Percentiles rank a stretch among this genome's conserved stretches.
Evolutionary conservation across 192 early-diverging fungal species (phyloP).

Genomic region (Chytriomyces sp.): DNA sequence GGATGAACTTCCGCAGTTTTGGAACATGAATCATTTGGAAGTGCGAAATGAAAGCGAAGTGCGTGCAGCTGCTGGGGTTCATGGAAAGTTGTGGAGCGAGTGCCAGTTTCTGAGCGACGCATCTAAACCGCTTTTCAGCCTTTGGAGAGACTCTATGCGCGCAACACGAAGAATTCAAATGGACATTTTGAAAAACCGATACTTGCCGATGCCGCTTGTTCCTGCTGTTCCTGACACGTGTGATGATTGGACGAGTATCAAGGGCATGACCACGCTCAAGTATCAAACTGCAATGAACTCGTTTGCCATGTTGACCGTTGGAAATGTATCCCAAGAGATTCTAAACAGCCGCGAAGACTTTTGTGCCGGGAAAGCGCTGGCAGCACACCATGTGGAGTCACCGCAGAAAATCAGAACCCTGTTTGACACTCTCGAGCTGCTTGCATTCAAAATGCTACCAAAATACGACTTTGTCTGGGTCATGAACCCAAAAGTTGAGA

Average conservation of each 20-base stretch:
- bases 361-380: background rate
- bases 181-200: background rate
- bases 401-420: background rate
- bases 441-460: background rate
- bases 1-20: slow-evolving; percentile 5
- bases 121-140: background rate
- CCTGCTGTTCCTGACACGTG: slow-evolving; percentile 9
- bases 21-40: slow-evolving; percentile 22
- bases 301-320: background rate
- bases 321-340: background rate
- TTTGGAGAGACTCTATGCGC: background rate
- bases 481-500: background rate
- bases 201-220: background rate
- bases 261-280: background rate
- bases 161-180: background rate
- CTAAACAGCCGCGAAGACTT: background rate
- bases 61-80: background rate
- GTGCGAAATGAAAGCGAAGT: slow-evolving; percentile 6
- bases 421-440: background rate
- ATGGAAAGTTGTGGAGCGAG: slow-evolving; percentile 26
- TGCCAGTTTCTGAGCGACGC: slow-evolving; percentile 5
- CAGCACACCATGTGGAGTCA: slow-evolving; percentile 4
- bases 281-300: background rate
- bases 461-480: slow-evolving; percentile 29
- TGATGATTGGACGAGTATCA: background rate